phyloP scores from a whole-genome alignment of 371 early-diverging fungal genomes.

The Mortierella sp. region DNA sequence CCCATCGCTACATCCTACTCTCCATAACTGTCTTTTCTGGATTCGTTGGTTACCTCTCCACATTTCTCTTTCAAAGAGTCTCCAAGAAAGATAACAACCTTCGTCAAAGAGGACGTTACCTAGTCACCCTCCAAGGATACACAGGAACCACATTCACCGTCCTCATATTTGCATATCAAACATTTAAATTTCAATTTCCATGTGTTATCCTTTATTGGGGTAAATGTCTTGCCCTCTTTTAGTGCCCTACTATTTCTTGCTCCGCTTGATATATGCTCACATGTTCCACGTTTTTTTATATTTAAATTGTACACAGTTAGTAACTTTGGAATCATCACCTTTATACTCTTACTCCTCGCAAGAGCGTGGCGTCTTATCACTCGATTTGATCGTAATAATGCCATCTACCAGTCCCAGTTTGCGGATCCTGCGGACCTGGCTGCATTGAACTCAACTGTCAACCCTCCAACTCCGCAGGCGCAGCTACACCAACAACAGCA shows the following conservation, averaged over 20 bases:
- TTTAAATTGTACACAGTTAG: constrained; percentile 2
- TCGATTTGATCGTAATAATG: constrained; percentile 38
- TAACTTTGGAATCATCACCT: constrained; percentile 33
- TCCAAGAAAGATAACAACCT: constrained; percentile 49
- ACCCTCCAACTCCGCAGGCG: not conserved
- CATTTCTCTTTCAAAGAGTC: constrained; percentile 39
- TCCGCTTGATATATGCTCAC: not conserved
- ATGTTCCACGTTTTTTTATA: not conserved
- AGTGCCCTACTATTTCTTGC: not conserved
- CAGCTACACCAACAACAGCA: not conserved
- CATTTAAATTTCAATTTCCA: constrained; percentile 33
- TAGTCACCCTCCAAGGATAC: constrained; percentile 43
- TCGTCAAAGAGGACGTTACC: constrained; percentile 55
- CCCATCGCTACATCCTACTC: constrained; percentile 33
- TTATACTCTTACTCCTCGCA: constrained; percentile 34
- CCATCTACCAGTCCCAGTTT: constrained; percentile 45
- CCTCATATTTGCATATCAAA: constrained; percentile 20
- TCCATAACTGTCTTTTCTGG: constrained; percentile 12
- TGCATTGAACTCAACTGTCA: not conserved
- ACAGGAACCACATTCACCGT: constrained; percentile 18
- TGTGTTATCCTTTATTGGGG: constrained; percentile 44
- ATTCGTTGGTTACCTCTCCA: constrained; percentile 26
- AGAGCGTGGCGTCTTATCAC: constrained; percentile 52
- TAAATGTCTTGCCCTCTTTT: not conserved
- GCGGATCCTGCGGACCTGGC: constrained; percentile 40